Conservation (phyloP, 2,329 filamentous ascomycete genomes). For the Xylariaceae sp. region DNA sequence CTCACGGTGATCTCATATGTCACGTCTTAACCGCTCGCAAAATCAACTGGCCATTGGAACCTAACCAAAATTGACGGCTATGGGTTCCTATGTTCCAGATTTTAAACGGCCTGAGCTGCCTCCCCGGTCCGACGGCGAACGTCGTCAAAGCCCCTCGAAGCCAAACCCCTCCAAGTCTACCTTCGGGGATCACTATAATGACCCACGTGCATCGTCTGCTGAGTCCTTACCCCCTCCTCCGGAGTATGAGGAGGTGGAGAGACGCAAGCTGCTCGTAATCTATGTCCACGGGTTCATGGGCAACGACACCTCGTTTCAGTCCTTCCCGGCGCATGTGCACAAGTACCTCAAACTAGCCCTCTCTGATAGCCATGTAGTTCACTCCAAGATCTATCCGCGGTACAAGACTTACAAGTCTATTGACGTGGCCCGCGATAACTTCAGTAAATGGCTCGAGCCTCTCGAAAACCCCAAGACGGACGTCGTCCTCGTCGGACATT, state of each 20-base stretch:
- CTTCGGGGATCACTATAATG: constrained; percentile 26
- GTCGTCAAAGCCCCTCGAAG: no score
- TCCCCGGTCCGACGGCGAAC: background rate
- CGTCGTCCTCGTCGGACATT: constrained; percentile 78
- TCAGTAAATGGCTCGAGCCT: constrained; percentile 74
- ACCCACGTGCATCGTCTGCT: constrained; percentile 46
- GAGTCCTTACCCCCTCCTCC: constrained; percentile 32
- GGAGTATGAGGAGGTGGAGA: constrained; percentile 29
- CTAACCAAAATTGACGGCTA: background rate
- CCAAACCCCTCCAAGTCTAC: constrained; percentile 11
- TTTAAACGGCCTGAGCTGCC: constrained; percentile 8
- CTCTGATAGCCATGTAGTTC: constrained; percentile 68
- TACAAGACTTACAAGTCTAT: constrained; percentile 72
- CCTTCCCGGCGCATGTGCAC: constrained; percentile 84
- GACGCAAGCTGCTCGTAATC: constrained; percentile 63
- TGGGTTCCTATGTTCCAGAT: constrained; percentile 10
- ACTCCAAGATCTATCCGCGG: constrained; percentile 78
- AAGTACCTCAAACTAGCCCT: constrained; percentile 62
- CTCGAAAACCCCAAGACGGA: constrained; percentile 71
- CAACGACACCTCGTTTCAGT: constrained; percentile 78
- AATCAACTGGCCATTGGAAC: background rate
- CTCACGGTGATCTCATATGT: no score
- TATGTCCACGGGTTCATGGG: constrained; percentile 92
- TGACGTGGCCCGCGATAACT: constrained; percentile 70
- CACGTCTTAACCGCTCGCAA: background rate